A percentile compares a stretch with the other conserved stretches of the same genome.
Evolutionary conservation across 164 flowering plant species (phyloP).

Genomic region (Stephania cephalantha): DNA sequence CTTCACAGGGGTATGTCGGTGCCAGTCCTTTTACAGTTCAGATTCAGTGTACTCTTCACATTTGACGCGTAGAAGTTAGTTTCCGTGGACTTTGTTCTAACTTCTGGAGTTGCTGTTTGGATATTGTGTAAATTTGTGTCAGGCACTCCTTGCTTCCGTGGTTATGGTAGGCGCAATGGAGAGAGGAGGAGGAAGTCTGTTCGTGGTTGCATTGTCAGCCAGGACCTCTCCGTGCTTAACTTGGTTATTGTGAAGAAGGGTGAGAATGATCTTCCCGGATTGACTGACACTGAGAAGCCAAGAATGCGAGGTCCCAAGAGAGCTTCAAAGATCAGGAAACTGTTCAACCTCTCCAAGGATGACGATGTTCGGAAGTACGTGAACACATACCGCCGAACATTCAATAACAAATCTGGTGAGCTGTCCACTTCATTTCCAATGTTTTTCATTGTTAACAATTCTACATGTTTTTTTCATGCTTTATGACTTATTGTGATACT

Average conservation of each 20-base stretch:
- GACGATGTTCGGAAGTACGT: conserved; percentile 48
- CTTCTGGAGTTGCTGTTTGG: background rate
- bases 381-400: conserved; percentile 41
- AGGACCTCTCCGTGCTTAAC: conserved; percentile 38
- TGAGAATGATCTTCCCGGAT: conserved; percentile 46
- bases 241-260: conserved; percentile 54
- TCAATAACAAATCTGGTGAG: conserved; percentile 31
- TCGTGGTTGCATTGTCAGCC: conserved; percentile 46
- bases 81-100: background rate
- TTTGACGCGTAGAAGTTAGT: background rate
- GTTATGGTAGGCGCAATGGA: conserved; percentile 40
- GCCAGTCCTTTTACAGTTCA: background rate
- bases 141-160: conserved; percentile 46
- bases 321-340: conserved; percentile 43
- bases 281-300: conserved; percentile 50
- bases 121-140: background rate
- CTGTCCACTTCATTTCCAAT: background rate
- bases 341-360: conserved; percentile 46
- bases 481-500: background rate
- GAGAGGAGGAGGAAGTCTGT: conserved; percentile 47
- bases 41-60: background rate
- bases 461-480: background rate
- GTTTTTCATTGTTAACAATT: background rate
- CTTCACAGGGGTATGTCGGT: conserved; percentile 34
- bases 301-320: conserved; percentile 58